A percentile compares a stretch with the other conserved stretches of the same genome.
Conservation (phyloP, 1,284 basidiomycete genomes). For the Thelephora terrestris region DNA sequence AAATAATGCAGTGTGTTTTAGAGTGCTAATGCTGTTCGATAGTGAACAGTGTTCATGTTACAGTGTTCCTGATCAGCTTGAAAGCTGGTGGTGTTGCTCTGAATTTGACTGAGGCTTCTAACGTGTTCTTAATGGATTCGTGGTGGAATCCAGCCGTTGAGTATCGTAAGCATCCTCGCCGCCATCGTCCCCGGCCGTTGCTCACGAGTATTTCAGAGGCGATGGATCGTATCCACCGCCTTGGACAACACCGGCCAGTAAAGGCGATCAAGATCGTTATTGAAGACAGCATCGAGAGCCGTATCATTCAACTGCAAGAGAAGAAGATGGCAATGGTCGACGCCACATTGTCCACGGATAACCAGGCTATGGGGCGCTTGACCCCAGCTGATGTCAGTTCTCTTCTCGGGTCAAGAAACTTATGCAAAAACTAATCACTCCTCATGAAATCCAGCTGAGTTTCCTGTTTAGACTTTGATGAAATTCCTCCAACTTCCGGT, state of each 20-base stretch:
- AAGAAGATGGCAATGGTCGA: slow-evolving; percentile 86
- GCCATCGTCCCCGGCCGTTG: not conserved
- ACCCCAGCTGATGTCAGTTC: slow-evolving; percentile 81
- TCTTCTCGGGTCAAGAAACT: slow-evolving; percentile 3
- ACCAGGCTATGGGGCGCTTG: slow-evolving; percentile 68
- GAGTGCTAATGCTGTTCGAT: slow-evolving; percentile 5
- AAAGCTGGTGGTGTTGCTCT: slow-evolving; percentile 96
- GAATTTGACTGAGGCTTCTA: slow-evolving; percentile 87
- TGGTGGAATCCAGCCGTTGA: slow-evolving; percentile 86
- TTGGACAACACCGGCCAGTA: slow-evolving; percentile 89
- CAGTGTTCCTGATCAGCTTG: slow-evolving; percentile 91
- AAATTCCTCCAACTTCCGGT: too few species aligned
- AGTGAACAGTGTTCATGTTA: slow-evolving; percentile 92
- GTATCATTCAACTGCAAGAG: slow-evolving; percentile 90
- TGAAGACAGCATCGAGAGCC: slow-evolving; percentile 94
- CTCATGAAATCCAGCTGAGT: slow-evolving; percentile 36
- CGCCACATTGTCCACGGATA: slow-evolving; percentile 69
- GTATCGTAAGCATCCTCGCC: slow-evolving; percentile 13
- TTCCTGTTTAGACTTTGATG: slow-evolving; percentile 54
- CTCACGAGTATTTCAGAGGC: slow-evolving; percentile 53
- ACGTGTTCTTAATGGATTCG: slow-evolving; percentile 87
- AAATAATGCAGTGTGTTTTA: not conserved
- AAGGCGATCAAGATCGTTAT: slow-evolving; percentile 90
- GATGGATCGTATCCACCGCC: slow-evolving; percentile 92
- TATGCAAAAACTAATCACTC: slow-evolving; percentile 1